These are phyloP conservation scores for Lepidium didymum DNA, from an alignment of 345 rosid genomes.

Conservation along the genomic window DNA sequence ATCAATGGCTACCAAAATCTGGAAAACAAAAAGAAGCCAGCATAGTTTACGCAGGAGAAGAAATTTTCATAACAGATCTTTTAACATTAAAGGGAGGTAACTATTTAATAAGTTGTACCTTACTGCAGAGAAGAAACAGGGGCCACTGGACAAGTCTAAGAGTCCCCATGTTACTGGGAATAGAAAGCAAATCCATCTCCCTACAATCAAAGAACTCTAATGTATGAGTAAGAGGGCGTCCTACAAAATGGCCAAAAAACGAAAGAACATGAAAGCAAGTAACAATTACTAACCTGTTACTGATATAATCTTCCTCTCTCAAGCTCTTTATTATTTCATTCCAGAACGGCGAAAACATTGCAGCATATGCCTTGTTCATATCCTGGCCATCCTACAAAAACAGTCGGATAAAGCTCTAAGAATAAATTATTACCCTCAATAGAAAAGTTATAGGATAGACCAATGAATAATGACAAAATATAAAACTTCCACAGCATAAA, in stretches of 20 bases:
- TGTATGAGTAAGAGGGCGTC: not conserved
- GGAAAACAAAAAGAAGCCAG: slow-evolving; percentile 23
- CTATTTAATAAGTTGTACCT: slow-evolving; percentile 43
- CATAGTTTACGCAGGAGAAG: slow-evolving; percentile 5
- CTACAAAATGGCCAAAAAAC: slow-evolving; percentile 8
- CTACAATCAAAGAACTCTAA: slow-evolving; percentile 27
- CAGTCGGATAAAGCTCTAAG: not conserved
- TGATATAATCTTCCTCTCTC: slow-evolving; percentile 93
- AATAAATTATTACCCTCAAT: not conserved
- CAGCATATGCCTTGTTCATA: slow-evolving; percentile 68
- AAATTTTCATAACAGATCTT: not conserved
- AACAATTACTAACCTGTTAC: slow-evolving; percentile 55
- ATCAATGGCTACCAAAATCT: slow-evolving; percentile 91
- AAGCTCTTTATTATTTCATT: slow-evolving; percentile 92
- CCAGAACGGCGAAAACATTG: slow-evolving; percentile 97
- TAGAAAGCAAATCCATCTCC: slow-evolving; percentile 92
- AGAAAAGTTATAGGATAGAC: not conserved
- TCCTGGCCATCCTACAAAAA: slow-evolving; percentile 58
- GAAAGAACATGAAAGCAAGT: not conserved
- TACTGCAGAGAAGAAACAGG: slow-evolving; percentile 94
- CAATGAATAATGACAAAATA: not conserved
- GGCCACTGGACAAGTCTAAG: slow-evolving; percentile 97
- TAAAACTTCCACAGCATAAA: slow-evolving; percentile 9
- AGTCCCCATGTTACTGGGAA: slow-evolving; percentile 93
- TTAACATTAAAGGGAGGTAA: not conserved